Evolutionary conservation across 805 yeast species (phyloP), one percentile per base, ranked within the genome.

Genomic region (Saccharomyces kudriavzevii): DNA sequence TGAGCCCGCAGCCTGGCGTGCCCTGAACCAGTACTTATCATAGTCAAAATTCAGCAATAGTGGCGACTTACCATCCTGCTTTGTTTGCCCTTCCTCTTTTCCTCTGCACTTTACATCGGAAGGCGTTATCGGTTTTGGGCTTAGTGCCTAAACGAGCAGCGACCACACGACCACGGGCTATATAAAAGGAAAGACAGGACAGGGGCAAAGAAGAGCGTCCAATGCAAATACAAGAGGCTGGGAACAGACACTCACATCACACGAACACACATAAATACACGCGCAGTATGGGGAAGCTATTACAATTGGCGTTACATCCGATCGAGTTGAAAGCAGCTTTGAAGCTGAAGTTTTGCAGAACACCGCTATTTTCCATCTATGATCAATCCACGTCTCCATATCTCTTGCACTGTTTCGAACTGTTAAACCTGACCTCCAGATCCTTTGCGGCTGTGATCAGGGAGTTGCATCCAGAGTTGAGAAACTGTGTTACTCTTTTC

Each of bases 381-480:
- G 70, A 68, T 9, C 54, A 69, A 4, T 60, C 53, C 5, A 81
- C 74, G 52, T 54, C 79, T 0, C 71, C 72, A n/a, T 70, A 77
- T 17, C 72, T 85, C 60, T 71, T 67, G 55, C 74, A 79, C 69
- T 89, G 97, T 68, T 89, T 83, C 66, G 77, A 80, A 55, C 74
- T 89, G 55, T 74, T 94, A 55, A 71, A 74, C 30, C 54, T 71
- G 54, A 87, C 98, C 0, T 91, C 97, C 14, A 80, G 99, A 58
- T 89, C 97, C 3, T 94, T 94, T 68, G 90, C 86, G n/a, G 89
- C 96, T 0, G 99, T 94, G 24, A 92, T 92, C 63, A 78, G 80
- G 75, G 96, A 94, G 68, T 77, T 94, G 55, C 85, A 89, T 67
- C 97, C 97, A 0, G 96, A 90, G 64, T 74, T 94, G 58, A 80